phyloP scores from a whole-genome alignment of 352 stramenopile species.

The Phytophthora aleatoria region DNA sequence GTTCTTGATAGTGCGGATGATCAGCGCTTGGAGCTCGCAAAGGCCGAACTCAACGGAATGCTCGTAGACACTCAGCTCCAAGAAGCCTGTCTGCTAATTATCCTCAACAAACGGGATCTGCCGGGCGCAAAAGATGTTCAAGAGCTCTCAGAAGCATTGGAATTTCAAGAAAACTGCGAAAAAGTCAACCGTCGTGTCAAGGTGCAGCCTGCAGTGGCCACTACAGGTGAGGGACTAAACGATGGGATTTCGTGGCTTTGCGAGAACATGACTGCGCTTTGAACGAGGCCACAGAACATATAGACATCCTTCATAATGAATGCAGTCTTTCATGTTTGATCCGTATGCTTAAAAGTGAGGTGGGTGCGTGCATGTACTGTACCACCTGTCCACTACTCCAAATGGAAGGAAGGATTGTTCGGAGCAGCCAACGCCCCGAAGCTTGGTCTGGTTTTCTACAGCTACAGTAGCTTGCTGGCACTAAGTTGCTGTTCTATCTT shows the following conservation, averaged over 20 bases:
- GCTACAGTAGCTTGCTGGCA: conserved; percentile 17
- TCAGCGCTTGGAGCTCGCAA: conserved; percentile 68
- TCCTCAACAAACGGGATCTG: conserved; percentile 85
- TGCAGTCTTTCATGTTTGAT: conserved; percentile 40
- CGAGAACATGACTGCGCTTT: conserved; percentile 75
- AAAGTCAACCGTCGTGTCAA: conserved; percentile 53
- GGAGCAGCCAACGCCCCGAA: conserved; percentile 9
- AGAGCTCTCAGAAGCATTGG: conserved; percentile 53
- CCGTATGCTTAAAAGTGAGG: conserved; percentile 16
- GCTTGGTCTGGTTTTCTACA: conserved; percentile 9
- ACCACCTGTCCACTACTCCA: conserved; percentile 6
- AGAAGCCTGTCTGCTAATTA: conserved; percentile 65
- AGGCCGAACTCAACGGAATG: conserved; percentile 72
- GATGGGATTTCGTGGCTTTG: conserved; percentile 82
- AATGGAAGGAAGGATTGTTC: conserved; percentile 10
- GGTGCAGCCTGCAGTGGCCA: conserved; percentile 75
- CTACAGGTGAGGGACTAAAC: conserved; percentile 74
- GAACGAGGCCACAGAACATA: conserved; percentile 22
- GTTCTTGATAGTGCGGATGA: conserved; percentile 81
- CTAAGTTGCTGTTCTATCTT: conserved; percentile 28
- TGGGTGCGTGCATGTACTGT: conserved; percentile 2
- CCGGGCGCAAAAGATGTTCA: conserved; percentile 51
- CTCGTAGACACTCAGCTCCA: conserved; percentile 74
- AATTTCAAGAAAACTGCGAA: conserved; percentile 56
- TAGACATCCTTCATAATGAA: conserved; percentile 24